These are phyloP conservation scores for Vigna radiata DNA, from an alignment of 306 rosid species.

Conservation along the genomic window DNA sequence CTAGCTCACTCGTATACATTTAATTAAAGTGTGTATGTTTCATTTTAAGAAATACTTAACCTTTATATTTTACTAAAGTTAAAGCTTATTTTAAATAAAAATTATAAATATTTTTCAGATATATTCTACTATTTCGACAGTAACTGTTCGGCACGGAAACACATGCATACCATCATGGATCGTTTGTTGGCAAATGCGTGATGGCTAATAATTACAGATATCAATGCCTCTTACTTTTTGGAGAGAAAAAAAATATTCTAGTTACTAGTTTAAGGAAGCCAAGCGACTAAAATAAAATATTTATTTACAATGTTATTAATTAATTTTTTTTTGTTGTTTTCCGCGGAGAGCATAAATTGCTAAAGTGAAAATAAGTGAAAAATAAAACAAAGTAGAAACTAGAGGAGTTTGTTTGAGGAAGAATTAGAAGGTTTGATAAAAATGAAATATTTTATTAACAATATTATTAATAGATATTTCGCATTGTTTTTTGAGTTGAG, in stretches of 20 bases:
- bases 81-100: neutral
- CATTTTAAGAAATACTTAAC: neutral
- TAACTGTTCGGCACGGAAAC: conserved; percentile 11
- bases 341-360: too few relatives aligned
- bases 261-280: neutral
- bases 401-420: too few relatives aligned
- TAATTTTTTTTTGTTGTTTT: too few relatives aligned
- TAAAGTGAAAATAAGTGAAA: too few relatives aligned
- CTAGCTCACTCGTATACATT: neutral
- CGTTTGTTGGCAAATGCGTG: conserved; percentile 45
- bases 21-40: neutral
- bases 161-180: conserved; percentile 13
- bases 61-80: neutral
- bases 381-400: too few relatives aligned
- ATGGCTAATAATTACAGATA: conserved; percentile 47
- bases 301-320: too few relatives aligned
- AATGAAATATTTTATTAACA: too few relatives aligned
- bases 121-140: neutral
- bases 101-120: neutral
- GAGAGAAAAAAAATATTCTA: neutral
- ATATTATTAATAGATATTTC: too few relatives aligned
- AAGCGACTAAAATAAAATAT: too few relatives aligned
- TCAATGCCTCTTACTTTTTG: neutral
- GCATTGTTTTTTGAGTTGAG: too few relatives aligned
- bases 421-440: too few relatives aligned